Conservation (phyloP, 179 eudicot species). For the Vitellaria paradoxa region DNA sequence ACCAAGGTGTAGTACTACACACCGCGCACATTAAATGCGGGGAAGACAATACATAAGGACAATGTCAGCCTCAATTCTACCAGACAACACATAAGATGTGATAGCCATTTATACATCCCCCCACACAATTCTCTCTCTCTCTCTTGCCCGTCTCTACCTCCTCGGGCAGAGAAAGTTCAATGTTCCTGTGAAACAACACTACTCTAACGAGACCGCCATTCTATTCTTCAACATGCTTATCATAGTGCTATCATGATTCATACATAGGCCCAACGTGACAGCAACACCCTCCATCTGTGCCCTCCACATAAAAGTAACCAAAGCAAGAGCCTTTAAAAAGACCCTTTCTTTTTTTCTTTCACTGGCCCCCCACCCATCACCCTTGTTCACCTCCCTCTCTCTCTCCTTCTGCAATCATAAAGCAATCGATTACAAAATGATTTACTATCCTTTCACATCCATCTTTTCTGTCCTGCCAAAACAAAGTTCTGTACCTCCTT, state of each 20-base stretch:
- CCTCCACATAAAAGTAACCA: background rate
- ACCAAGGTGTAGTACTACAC: too few species aligned
- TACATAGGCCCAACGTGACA: constrained; percentile 9
- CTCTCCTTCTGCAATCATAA: constrained; percentile 29
- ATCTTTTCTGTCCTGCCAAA: constrained; percentile 31
- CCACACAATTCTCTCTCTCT: constrained; percentile 3
- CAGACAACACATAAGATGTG: constrained; percentile 22
- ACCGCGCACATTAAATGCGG: too few species aligned
- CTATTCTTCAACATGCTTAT: constrained; percentile 27
- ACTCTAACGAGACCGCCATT: constrained; percentile 32
- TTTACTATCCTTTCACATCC: constrained; percentile 29
- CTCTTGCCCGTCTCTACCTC: constrained; percentile 1
- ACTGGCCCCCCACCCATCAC: too few species aligned
- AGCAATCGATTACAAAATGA: constrained; percentile 48
- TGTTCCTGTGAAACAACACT: background rate
- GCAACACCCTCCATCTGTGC: constrained; percentile 15
- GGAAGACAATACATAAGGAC: constrained; percentile 10
- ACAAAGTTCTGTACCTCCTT: background rate
- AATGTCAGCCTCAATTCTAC: constrained; percentile 23
- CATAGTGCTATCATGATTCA: constrained; percentile 32
- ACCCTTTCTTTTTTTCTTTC: background rate
- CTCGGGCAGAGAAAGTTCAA: constrained; percentile 24
- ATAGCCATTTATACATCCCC: constrained; percentile 23
- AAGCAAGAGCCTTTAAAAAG: constrained; percentile 14
- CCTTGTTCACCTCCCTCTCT: background rate